Evolutionary conservation across 1,284 basidiomycete genomes (phyloP), one percentile per base, ranked within the genome.

Genomic region (Caloboletus firmus): DNA sequence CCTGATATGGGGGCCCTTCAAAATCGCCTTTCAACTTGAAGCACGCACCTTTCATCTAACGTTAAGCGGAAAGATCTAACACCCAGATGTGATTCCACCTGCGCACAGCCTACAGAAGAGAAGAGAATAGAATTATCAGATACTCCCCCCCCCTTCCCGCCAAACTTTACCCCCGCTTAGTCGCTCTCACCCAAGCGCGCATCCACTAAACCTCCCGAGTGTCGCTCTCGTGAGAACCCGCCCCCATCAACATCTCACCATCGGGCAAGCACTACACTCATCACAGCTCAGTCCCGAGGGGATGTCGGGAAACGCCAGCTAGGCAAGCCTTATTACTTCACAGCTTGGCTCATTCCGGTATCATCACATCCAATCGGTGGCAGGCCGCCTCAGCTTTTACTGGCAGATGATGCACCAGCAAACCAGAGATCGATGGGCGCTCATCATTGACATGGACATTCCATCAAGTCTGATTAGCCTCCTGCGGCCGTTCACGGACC

Each of bases 31-130:
- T 54, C 56, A 52, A 55, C 55, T 48, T 59, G 54, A 58, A 60
- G 65, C 68, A 68, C 64, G 65, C 65, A 58, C 54, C 58, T 64
- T 72, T 72, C 70, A 68, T 68, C 59, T 71, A 69, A 71, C 70
- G 66, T 42, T 68, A 68, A 72, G 64, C 59, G 70, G 69, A 69
- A 67, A 70, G 66, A 65, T 69, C 67, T 22, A 54, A 45, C 57
- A 67, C 61, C 66, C 48, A 67, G 68, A 71, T 72, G 62, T 65
- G 66, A 64, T 55, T 66, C 62, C 64, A 64, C 54, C 43, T 35
- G 51, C 45, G 60, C 65, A 68, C 64, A 65, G 65, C 63, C 65
- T 28, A 61, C 49, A 39, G 52, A 64, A 64, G 49, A 67, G 51
- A 62, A 61, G 44, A 46, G 52, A 56, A 45, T 11, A 55, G 28